Evolutionary conservation across 169 alveolate genomes (phyloP).

Genomic region (Plasmodium gallinaceum): DNA sequence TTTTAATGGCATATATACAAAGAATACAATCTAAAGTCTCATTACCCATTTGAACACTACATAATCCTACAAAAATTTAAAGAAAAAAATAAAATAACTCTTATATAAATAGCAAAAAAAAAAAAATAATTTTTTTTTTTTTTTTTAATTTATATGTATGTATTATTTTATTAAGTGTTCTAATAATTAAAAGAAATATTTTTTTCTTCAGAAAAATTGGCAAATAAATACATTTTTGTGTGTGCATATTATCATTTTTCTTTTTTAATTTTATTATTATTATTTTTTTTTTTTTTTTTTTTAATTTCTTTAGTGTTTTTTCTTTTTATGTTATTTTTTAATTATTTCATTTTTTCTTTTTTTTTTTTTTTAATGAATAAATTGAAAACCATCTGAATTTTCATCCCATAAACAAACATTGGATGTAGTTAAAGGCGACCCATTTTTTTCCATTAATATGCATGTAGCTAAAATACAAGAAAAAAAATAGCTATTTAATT

Average conservation of each 20-base stretch:
- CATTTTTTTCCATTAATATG: conserved; percentile 86
- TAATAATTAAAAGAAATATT: too few species aligned
- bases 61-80: conserved; percentile 76
- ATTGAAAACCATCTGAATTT: conserved; percentile 83
- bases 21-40: conserved; percentile 86
- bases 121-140: background rate
- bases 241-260: too few species aligned
- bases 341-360: background rate
- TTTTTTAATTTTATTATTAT: too few species aligned
- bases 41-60: conserved; percentile 84
- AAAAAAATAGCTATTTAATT: conserved; percentile 12
- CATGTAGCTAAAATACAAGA: conserved; percentile 81
- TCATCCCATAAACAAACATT: conserved; percentile 88
- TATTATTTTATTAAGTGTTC: background rate
- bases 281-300: background rate
- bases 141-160: background rate
- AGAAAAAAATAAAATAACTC: background rate
- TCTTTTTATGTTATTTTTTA: background rate
- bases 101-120: background rate
- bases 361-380: background rate
- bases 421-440: conserved; percentile 87
- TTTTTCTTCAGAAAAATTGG: too few species aligned
- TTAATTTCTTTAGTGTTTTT: too few species aligned
- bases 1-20: conserved; percentile 84
- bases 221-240: too few species aligned